Percentiles rank a stretch among this genome's conserved stretches.
phyloP scores from a whole-genome alignment of 805 yeast species.

The Saccharomycopsis capsularis region DNA sequence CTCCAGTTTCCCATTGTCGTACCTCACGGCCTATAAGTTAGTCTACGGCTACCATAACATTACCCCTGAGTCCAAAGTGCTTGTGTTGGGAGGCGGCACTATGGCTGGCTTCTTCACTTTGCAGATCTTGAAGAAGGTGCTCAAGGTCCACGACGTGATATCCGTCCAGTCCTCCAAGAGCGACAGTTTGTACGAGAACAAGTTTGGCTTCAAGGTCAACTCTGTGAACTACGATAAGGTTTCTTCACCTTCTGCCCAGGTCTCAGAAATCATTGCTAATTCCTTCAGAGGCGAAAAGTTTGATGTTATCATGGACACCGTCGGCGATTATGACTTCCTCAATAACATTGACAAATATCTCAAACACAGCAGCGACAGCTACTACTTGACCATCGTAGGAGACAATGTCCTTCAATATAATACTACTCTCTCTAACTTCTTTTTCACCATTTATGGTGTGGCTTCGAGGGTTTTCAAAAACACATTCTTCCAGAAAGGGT shows the following conservation, averaged over 20 bases:
- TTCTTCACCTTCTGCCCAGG: background rate
- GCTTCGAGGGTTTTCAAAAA: background rate
- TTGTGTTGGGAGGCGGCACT: slow-evolving; percentile 73
- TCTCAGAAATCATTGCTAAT: slow-evolving; percentile 3
- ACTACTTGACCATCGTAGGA: slow-evolving; percentile 60
- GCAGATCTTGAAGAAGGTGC: slow-evolving; percentile 48
- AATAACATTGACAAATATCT: slow-evolving; percentile 5
- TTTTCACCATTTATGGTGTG: background rate
- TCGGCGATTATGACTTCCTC: slow-evolving; percentile 56
- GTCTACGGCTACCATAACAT: slow-evolving; percentile 26
- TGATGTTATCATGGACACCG: slow-evolving; percentile 62
- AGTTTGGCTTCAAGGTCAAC: slow-evolving; percentile 3
- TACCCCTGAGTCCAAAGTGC: slow-evolving; percentile 40
- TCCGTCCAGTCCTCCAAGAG: slow-evolving; percentile 52
- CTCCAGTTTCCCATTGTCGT: slow-evolving; percentile 55
- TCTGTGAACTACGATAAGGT: slow-evolving; percentile 17
- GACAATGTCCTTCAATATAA: slow-evolving; percentile 40
- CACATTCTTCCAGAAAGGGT: slow-evolving; percentile 6
- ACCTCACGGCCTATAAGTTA: slow-evolving; percentile 53
- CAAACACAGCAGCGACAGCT: slow-evolving; percentile 29
- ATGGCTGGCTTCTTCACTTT: slow-evolving; percentile 59
- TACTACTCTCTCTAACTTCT: slow-evolving; percentile 25
- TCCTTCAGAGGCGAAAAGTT: slow-evolving; percentile 32
- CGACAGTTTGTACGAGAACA: slow-evolving; percentile 32
- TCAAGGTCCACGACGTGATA: slow-evolving; percentile 41